Evolutionary conservation across 805 yeast genomes (phyloP).

Genomic region (Tetrapisispora iriomotensis): DNA sequence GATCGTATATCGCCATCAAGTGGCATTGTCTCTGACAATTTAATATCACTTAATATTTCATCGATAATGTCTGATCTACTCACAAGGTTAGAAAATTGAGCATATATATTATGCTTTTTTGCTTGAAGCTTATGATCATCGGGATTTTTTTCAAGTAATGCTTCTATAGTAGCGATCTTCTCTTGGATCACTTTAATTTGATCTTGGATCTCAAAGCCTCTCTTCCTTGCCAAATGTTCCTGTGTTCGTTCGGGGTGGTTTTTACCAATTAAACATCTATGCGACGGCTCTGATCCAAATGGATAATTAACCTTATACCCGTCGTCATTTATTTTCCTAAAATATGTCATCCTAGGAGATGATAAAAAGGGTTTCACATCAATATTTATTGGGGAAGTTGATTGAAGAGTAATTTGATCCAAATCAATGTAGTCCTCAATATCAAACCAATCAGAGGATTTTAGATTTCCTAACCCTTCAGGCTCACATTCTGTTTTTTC

Average conservation of each 20-base stretch:
- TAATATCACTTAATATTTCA: constrained; percentile 25
- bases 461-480: constrained; percentile 1
- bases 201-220: constrained; percentile 33
- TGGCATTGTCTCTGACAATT: constrained; percentile 18
- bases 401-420: constrained; percentile 38
- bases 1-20: constrained; percentile 3
- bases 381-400: constrained; percentile 33
- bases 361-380: constrained; percentile 38
- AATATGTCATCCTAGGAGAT: constrained; percentile 53
- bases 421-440: constrained; percentile 67
- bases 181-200: constrained; percentile 25
- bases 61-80: constrained; percentile 27
- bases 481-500: constrained; percentile 2
- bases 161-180: constrained; percentile 5
- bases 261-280: constrained; percentile 42
- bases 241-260: constrained; percentile 50
- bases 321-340: constrained; percentile 41
- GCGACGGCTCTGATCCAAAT: constrained; percentile 50
- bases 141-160: background rate
- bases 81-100: constrained; percentile 25
- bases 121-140: constrained; percentile 3
- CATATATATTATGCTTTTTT: constrained; percentile 11
- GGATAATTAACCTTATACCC: constrained; percentile 40
- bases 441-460: constrained; percentile 51
- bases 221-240: constrained; percentile 32